Conservation (phyloP, 202 grass and related monocot species). For the Hordeum pubiflorum region DNA sequence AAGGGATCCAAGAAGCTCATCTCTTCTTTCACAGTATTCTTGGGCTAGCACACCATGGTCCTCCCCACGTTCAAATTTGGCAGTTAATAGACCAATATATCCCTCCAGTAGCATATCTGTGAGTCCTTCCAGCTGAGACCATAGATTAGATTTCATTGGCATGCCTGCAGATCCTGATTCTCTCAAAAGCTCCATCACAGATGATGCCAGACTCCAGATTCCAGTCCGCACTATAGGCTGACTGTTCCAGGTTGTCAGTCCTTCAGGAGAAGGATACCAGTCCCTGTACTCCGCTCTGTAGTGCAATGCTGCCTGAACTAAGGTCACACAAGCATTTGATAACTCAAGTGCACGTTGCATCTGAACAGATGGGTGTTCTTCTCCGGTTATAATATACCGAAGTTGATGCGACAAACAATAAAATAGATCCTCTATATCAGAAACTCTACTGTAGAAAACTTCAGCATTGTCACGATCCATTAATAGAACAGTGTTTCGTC, state of each 20-base stretch:
- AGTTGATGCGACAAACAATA: conserved; percentile 79
- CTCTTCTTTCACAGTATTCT: conserved; percentile 79
- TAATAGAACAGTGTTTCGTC: conserved; percentile 82
- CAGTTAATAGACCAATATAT: conserved; percentile 68
- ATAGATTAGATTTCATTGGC: conserved; percentile 50
- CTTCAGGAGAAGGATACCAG: conserved; percentile 96
- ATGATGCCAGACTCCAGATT: conserved; percentile 71
- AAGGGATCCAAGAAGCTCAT: conserved; percentile 74
- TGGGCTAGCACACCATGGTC: conserved; percentile 65
- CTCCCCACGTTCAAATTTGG: conserved; percentile 77
- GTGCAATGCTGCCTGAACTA: conserved; percentile 55
- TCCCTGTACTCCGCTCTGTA: conserved; percentile 65
- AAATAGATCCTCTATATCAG: conserved; percentile 86
- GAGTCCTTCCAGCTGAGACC: conserved; percentile 70
- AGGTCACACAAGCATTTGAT: conserved; percentile 62
- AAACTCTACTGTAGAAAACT: conserved; percentile 97
- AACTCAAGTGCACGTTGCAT: conserved; percentile 66
- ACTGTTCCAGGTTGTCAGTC: conserved; percentile 84
- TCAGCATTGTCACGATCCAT: conserved; percentile 99
- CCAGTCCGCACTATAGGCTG: conserved; percentile 70
- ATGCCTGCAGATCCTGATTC: conserved; percentile 50
- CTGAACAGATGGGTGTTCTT: conserved; percentile 51
- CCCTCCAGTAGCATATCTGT: conserved; percentile 79
- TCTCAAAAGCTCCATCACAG: conserved; percentile 64
- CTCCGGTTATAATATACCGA: conserved; percentile 66